phyloP scores from a whole-genome alignment of 1,284 basidiomycete genomes.

The Fomes fomentarius region DNA sequence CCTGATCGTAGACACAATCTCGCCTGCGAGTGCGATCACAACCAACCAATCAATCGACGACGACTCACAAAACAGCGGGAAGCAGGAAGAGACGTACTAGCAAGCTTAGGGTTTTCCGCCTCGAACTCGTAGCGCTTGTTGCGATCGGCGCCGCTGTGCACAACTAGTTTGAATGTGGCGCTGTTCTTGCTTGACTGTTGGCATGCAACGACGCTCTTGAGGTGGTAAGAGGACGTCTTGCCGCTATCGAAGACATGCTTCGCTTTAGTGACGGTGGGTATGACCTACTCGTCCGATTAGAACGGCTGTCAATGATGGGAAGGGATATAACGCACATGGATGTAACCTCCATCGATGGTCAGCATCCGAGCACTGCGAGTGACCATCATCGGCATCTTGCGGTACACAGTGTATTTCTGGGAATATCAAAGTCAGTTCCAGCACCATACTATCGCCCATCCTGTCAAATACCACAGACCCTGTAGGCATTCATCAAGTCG shows the following conservation, averaged over 20 bases:
- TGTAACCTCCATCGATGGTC: conserved; percentile 94
- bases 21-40: conserved; percentile 43
- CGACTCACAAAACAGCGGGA: not conserved
- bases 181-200: conserved; percentile 84
- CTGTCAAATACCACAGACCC: conserved; percentile 49
- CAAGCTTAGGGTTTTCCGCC: conserved; percentile 83
- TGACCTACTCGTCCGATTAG: conserved; percentile 74
- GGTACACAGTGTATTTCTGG: conserved; percentile 91
- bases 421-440: conserved; percentile 2
- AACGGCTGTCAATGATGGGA: not conserved
- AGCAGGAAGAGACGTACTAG: conserved; percentile 55
- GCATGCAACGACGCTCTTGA: conserved; percentile 84
- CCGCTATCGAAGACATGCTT: conserved; percentile 86
- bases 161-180: conserved; percentile 84
- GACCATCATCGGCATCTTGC: conserved; percentile 92
- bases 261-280: conserved; percentile 83
- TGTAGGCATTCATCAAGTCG: conserved; percentile 80
- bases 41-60: not conserved
- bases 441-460: not conserved
- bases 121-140: conserved; percentile 98
- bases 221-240: conserved; percentile 91
- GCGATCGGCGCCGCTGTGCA: conserved; percentile 63
- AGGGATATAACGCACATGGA: conserved; percentile 68
- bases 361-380: conserved; percentile 90
- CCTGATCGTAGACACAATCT: conserved; percentile 73